Evolutionary conservation across 495 filamentous ascomycete species (phyloP), one percentile per base, ranked within the genome.

Genomic region (Penicillium bovifimosum): DNA sequence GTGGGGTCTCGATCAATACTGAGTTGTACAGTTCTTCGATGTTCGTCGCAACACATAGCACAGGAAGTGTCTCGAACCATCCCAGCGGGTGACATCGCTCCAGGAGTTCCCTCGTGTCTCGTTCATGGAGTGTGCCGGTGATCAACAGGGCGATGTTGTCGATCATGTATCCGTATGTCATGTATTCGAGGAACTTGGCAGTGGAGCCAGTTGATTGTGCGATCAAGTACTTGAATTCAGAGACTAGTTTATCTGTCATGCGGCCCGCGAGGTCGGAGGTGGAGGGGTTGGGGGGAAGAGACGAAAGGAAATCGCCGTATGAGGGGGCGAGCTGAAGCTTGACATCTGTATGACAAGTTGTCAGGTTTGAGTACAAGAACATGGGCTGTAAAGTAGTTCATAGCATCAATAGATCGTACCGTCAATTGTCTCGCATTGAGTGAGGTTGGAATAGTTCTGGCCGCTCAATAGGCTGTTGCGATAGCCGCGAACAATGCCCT

Each of bases 81-180:
- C 93, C 93, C 1, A 99, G 81, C 11, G 93, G 95, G 63, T 99
- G 95, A 71, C 95, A 97, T 62, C 93, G 81, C 59, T 96, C 93
- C 45, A 99, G 73, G 57, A 99, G 81, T 72, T 98, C 95, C 36
- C 91, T 82, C 11, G 95, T 98, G 73, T 99, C 95, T 64, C 93
- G 84, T 73, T 97, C 95, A 70, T 97, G 93, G 16, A 99, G 80
- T 16, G 95, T 99, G 55, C 95, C 93, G 33, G 93, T 99, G 70
- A 99, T 99, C 60, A 99, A 83, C 18, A 99, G 84, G 24, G 93
- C 95, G 35, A 99, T 90, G 67, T 99, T 99, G 72, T 99, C 93
- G 71, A 99, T 99, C 93, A 99, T 99, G 77, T 99, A 99, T 41
- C 90, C 91, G 63, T 99, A 97, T 9, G 92, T 97, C 49, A 99